Evolutionary conservation across 257 asterid species (phyloP), one percentile per base, ranked within the genome.

Genomic region (Forsythia suspensa): DNA sequence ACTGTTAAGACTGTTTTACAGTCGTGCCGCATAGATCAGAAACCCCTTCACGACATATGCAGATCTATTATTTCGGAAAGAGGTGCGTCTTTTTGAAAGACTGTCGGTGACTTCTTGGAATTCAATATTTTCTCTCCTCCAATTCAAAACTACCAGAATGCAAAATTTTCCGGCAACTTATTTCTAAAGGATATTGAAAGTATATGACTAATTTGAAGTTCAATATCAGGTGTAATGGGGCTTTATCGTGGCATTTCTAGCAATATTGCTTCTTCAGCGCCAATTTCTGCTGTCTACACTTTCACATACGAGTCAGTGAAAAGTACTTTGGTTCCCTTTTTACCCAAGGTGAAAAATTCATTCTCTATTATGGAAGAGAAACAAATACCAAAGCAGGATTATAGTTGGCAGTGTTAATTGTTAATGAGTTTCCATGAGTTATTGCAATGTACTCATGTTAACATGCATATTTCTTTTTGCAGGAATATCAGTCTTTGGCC

Each of bases 221-320:
- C 63, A 68, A 76, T 82, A 76, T 79, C 89, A 95, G 99, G 99
- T 66, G 63, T 89, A 71, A 65, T 81, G 13, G 99, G 97, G 55
- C 97, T 95, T 77, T 95, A 95, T 85, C 96, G 98, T 74, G 99
- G 99, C 77, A 88, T 95, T 82, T 88, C 95, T 74, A 90, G 96
- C 85, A 93, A 95, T 81, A 83, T 95, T 85, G 85, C 94, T 57
- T 84, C 90, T 38, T 93, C 99, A 41, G 99, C 99, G 57, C 99
- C 99, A 74, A 91, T 93, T 83, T 95, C 99, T 76, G 99, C 98
- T 29, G 76, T 95, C 70, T 93, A 95, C 91, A 92, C 98, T 8
- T 95, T 89, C 87, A 93, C 99, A 2, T 95, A 95, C 36, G 98
- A 95, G 85, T 89, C 95, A 12, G 96, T 92, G 63, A 95, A 95